Evolutionary conservation across 805 yeast genomes (phyloP), one percentile per base, ranked within the genome.

Genomic region (Metschnikowia picachoensis): DNA sequence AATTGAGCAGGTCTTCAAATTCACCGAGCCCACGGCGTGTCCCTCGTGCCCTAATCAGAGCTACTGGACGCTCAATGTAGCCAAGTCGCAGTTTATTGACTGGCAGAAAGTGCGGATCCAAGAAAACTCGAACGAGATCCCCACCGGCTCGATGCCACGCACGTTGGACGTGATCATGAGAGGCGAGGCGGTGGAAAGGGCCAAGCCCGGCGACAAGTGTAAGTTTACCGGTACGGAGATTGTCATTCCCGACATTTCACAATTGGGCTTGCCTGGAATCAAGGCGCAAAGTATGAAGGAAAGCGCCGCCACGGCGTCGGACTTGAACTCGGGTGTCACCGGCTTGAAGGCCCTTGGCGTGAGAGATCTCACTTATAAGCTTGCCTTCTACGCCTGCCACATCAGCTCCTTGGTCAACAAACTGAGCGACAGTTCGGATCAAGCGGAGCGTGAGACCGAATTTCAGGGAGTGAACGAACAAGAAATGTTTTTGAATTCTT

Each of bases 101-200:
- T 92, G 99, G 99, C 99, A 92, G 66, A 86, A 86, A 54, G 92
- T 90, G 25, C 80, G 97, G 58, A 86, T 92, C 53, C 99, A 92
- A 64, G 99, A 92, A 61, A 94, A 92, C 60, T 83, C 97, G n/a
- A 86, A 76, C 57, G 98, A 92, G 66, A 92, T 92, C 47, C 99
- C 99, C 27, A 89, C 97, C 0, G 99, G 99, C 28, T 90, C 97
- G 3, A 92, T 92, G 99, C 99, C 99, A 25, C 80, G 99, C 64
- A 92, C 97, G 1, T 67, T 92, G 59, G 99, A 92, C 64, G 92
- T 92, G 20, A 86, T 92, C 42, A 68, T 92, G 48, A 77, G 99
- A 58, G 98, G 98, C 42, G 97, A 92, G 56, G 77, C 89, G 44
- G 98, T 94, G 8, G 99, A 92, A 62, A 77, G 90, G 54, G 97